phyloP scores from a whole-genome alignment of 495 filamentous ascomycete species.

The Neurospora discreta region DNA sequence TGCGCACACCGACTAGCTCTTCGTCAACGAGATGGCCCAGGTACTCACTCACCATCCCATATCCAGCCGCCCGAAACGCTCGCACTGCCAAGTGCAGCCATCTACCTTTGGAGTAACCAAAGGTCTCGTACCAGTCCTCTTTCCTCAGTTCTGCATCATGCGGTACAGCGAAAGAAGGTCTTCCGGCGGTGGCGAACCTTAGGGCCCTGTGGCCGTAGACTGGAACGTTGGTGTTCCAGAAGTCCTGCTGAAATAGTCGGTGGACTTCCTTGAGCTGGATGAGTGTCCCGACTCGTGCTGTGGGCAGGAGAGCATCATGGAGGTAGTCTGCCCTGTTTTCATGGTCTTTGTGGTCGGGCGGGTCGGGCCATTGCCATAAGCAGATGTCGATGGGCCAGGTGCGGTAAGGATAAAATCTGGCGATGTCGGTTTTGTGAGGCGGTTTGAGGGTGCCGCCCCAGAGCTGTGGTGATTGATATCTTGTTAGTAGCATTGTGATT shows the following conservation, averaged over 20 bases:
- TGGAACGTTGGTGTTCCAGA: not conserved
- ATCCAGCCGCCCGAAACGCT: not conserved
- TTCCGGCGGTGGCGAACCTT: not conserved
- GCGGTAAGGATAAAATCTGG: not conserved
- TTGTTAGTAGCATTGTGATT: not conserved
- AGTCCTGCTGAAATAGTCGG: not conserved
- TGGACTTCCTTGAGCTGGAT: not conserved
- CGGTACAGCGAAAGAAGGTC: not conserved
- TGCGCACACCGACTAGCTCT: not conserved
- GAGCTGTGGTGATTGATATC: not conserved
- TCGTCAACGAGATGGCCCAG: slow-evolving; percentile 15
- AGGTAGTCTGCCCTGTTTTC: not conserved
- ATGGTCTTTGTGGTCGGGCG: not conserved
- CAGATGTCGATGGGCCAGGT: not conserved
- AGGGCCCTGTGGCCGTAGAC: not conserved
- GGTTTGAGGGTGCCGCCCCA: not conserved
- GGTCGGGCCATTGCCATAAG: not conserved
- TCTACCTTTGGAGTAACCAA: not conserved
- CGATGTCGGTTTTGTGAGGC: not conserved
- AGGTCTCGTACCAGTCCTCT: not conserved
- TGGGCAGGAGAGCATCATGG: not conserved
- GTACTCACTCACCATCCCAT: not conserved
- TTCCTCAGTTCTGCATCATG: not conserved
- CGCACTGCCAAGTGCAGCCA: not conserved
- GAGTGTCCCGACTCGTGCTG: not conserved